Base-by-base conservation (phyloP, 495 filamentous ascomycete genomes). In the Talaromyces adpressus region DNA sequence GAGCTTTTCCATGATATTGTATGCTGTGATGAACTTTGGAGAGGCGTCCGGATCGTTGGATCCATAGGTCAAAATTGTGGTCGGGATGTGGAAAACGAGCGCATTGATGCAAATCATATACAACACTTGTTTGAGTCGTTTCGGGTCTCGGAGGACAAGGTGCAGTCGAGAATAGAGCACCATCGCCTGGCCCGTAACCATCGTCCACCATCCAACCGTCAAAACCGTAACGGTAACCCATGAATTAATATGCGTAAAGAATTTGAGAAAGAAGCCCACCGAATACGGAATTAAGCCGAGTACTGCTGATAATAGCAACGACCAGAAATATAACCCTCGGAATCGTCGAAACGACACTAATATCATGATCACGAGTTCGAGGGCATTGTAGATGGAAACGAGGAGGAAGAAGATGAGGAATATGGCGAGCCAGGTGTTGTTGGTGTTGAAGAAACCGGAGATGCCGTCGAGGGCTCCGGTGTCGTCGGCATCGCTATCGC, bases 241-340 rank as follows among this genome's bases (percentile, higher is more conserved):
- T 1, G 70, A 73, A 62, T 71, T 69, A 18, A 71, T 69, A 0
- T 34, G 18, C 1, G 72, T 77, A 64, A 84, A 82, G 66, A 81
- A 83, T 34, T 82, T 82, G 61, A 84, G 67, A 30, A 82, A 63
- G 66, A 82, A 82, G 2, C 82, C 82, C 5, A 83, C 70, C 9
- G 81, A 81, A 65, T 83, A 82, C 3, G 80, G 78, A 1, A 81
- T 70, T 1, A 80, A 72, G 0, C 77, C 77, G 30, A 80, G 66
- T 45, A 71, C 73, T 1, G 75, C 79, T 0, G 81, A 76, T 20
- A 77, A 61, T 1, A 84, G 72, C 18, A 84, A 69, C 12, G 77
- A 77, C 79, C 80, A 84, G 71, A 84, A 84, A 65, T 84, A 84
- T 2, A 84, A 72, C 0, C 82, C 81, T 20, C 73, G 73, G 73